Percentiles rank a stretch among this genome's conserved stretches.
Conservation (phyloP, 2,329 filamentous ascomycete species). For the Aspergillaceae sp. region DNA sequence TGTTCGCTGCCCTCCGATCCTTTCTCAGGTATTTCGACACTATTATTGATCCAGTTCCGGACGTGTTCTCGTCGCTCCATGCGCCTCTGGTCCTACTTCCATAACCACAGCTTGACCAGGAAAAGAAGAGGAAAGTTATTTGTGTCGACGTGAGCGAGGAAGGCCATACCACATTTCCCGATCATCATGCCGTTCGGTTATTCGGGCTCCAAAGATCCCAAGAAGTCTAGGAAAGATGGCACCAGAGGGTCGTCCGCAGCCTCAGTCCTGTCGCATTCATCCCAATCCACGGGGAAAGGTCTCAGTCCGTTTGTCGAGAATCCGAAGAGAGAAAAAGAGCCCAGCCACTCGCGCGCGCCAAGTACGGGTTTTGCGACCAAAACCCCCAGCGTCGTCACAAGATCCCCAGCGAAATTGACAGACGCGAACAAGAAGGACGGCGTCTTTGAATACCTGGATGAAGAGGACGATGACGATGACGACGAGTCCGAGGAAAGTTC, state of each 20-base stretch:
- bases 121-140: background rate
- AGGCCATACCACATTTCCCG: conserved; percentile 5
- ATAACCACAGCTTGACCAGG: background rate
- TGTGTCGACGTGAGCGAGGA: no score
- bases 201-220: conserved; percentile 15
- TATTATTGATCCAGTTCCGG: no score
- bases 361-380: conserved; percentile 1
- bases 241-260: conserved; percentile 18
- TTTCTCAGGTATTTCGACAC: no score
- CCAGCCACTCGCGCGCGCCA: background rate
- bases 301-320: conserved; percentile 10
- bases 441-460: conserved; percentile 34
- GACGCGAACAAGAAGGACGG: conserved; percentile 17
- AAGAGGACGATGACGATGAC: conserved; percentile 13
- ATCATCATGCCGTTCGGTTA: conserved; percentile 23
- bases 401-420: conserved; percentile 4
- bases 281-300: conserved; percentile 13
- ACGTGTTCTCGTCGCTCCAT: no score
- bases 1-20: no score
- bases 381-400: conserved; percentile 8
- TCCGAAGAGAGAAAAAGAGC: background rate
- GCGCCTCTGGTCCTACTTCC: background rate
- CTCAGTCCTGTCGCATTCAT: conserved; percentile 13
- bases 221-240: conserved; percentile 21
- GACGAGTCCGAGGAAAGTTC: conserved; percentile 11